These are phyloP conservation scores for Rhizopogon vulgaris DNA, from an alignment of 768 basidiomycete species.

Conservation along the genomic window DNA sequence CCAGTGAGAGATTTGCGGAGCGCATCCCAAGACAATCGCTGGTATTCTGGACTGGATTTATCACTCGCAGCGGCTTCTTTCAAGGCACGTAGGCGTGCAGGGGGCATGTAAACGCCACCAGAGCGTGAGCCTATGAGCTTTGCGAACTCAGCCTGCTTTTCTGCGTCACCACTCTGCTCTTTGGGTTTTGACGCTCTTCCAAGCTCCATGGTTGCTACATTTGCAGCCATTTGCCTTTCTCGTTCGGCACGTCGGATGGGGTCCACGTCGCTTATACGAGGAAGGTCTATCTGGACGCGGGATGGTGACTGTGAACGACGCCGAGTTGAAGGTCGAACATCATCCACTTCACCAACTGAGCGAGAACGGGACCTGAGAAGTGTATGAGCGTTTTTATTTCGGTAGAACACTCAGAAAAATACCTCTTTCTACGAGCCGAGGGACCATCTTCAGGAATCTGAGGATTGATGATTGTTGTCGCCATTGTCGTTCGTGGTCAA, in stretches of 20 bases:
- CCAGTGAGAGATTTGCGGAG: constrained; percentile 96
- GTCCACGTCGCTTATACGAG: constrained; percentile 65
- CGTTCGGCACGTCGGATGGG: constrained; percentile 71
- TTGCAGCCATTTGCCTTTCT: constrained; percentile 71
- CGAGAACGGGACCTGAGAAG: constrained; percentile 42
- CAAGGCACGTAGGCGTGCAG: constrained; percentile 85
- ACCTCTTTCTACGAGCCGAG: constrained; percentile 45
- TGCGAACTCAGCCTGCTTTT: constrained; percentile 82
- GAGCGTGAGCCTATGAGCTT: constrained; percentile 78
- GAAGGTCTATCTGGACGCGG: constrained; percentile 30
- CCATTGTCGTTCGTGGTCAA: constrained; percentile 27
- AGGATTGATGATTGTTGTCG: constrained; percentile 29
- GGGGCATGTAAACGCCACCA: constrained; percentile 96
- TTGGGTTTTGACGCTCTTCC: constrained; percentile 52
- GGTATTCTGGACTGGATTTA: constrained; percentile 84
- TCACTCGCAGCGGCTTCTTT: constrained; percentile 71
- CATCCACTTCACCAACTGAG: constrained; percentile 28
- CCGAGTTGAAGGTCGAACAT: constrained; percentile 35
- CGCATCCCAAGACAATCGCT: constrained; percentile 96
- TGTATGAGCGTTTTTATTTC: neutral
- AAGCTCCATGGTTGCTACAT: constrained; percentile 63
- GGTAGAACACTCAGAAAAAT: neutral
- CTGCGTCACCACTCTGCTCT: constrained; percentile 40
- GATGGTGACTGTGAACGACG: constrained; percentile 32
- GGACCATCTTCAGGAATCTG: constrained; percentile 25